Conservation (phyloP, 2,329 filamentous ascomycete species). For the Fusarium vanettenii region DNA sequence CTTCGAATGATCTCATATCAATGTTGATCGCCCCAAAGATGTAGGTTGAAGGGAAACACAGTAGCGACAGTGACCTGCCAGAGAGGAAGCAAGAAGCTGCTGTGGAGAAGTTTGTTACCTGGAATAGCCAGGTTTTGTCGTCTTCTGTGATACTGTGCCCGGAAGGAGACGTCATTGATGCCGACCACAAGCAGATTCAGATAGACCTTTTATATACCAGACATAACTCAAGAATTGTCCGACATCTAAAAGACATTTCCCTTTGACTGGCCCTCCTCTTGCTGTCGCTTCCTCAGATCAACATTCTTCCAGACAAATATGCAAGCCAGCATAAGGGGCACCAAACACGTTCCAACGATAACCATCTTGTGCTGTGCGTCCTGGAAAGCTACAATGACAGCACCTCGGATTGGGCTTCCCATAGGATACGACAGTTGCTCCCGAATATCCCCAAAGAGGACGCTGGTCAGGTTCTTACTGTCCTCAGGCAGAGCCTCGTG, state of each 20-base stretch:
- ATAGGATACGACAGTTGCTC: neutral
- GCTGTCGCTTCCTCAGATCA: neutral
- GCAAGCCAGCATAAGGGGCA: neutral
- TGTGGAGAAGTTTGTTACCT: neutral
- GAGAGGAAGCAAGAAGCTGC: neutral
- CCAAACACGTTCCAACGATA: neutral
- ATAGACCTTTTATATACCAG: neutral
- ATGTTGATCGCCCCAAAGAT: neutral
- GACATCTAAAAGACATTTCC: neutral
- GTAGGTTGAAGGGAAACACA: neutral
- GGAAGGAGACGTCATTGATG: neutral
- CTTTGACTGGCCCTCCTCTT: conserved; percentile 1
- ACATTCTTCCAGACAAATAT: conserved; percentile 3
- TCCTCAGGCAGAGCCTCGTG: conserved; percentile 55
- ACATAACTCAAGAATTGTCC: neutral
- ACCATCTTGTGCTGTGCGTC: neutral
- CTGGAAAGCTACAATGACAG: conserved; percentile 27
- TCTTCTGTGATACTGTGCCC: neutral
- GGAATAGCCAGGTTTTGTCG: neutral
- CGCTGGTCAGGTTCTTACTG: conserved; percentile 48
- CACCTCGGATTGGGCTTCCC: conserved; percentile 33
- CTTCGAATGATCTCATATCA: neutral
- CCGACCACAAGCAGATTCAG: neutral
- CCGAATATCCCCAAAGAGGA: neutral
- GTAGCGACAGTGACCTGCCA: neutral